These are phyloP conservation scores for Chlorella sp. DNA, from an alignment of 139 green algal species.

Conservation along the genomic window DNA sequence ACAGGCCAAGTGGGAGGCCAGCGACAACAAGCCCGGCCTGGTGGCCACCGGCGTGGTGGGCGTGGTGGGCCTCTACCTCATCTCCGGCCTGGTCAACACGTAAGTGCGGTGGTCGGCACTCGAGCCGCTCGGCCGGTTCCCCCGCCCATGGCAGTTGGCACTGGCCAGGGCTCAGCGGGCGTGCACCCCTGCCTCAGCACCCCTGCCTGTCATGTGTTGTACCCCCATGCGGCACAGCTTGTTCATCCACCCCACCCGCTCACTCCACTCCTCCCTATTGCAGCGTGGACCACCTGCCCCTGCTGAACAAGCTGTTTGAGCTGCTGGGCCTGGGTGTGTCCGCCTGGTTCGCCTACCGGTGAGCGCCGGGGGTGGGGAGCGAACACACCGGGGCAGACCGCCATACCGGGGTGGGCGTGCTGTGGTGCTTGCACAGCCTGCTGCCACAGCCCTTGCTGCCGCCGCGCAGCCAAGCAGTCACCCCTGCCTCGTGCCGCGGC, in stretches of 20 bases:
- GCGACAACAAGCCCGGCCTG: slow-evolving; percentile 48
- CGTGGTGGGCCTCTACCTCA: slow-evolving; percentile 45
- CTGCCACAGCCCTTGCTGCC: background rate
- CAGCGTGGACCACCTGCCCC: slow-evolving; percentile 40
- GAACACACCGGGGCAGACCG: background rate
- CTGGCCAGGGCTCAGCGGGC: no score
- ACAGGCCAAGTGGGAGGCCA: slow-evolving; percentile 45
- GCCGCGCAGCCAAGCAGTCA: no score
- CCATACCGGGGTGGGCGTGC: background rate
- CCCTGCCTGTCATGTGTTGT: background rate
- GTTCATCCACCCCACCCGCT: background rate
- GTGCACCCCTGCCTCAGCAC: no score
- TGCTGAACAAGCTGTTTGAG: slow-evolving; percentile 48
- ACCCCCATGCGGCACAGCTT: background rate
- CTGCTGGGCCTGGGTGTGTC: slow-evolving; percentile 41
- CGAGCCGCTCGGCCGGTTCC: no score
- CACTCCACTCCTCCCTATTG: background rate
- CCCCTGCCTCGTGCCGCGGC: no score
- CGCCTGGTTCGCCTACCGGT: slow-evolving; percentile 44
- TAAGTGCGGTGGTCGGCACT: background rate
- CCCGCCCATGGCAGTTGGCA: no score
- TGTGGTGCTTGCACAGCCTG: background rate
- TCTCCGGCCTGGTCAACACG: slow-evolving; percentile 23
- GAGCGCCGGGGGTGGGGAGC: no score
- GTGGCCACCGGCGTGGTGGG: slow-evolving; percentile 31